Evolutionary conservation across 441 rosid genomes (phyloP).

Genomic region (Aleurites moluccanus): DNA sequence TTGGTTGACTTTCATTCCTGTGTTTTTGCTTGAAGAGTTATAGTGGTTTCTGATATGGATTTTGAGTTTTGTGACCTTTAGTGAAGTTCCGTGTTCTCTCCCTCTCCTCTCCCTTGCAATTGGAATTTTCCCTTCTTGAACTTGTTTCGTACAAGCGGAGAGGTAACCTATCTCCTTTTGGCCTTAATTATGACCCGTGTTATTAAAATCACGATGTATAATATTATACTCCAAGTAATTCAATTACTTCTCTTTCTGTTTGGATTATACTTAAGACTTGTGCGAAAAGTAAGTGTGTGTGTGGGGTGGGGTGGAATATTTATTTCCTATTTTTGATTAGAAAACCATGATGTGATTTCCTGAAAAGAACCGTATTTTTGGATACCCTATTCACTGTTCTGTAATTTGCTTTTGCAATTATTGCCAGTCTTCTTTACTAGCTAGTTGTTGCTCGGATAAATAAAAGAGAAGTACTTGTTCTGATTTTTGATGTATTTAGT

Average conservation of each 20-base stretch:
- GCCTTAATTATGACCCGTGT: not conserved
- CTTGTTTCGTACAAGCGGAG: not conserved
- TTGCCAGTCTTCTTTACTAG: slow-evolving; percentile 7
- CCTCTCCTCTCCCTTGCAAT: not conserved
- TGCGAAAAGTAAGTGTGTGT: too few relatives aligned
- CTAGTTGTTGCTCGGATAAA: not conserved
- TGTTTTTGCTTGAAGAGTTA: slow-evolving; percentile 22
- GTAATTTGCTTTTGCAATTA: not conserved
- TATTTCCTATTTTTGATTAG: not conserved
- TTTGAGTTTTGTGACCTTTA: slow-evolving; percentile 13
- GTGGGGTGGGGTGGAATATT: too few relatives aligned
- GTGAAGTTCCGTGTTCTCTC: not conserved
- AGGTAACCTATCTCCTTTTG: not conserved
- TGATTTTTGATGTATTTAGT: slow-evolving; percentile 10
- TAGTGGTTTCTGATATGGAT: slow-evolving; percentile 24
- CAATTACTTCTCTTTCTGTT: not conserved
- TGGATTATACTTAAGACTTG: not conserved
- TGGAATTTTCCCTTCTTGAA: not conserved
- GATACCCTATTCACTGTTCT: not conserved
- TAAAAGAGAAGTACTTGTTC: not conserved
- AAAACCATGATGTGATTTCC: not conserved
- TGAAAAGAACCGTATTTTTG: not conserved
- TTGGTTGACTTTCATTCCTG: slow-evolving; percentile 40
- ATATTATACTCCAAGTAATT: not conserved
- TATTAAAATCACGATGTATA: not conserved